Evolutionary conservation across 2,329 filamentous ascomycete species (phyloP).

Genomic region (Metarhizium sp.): DNA sequence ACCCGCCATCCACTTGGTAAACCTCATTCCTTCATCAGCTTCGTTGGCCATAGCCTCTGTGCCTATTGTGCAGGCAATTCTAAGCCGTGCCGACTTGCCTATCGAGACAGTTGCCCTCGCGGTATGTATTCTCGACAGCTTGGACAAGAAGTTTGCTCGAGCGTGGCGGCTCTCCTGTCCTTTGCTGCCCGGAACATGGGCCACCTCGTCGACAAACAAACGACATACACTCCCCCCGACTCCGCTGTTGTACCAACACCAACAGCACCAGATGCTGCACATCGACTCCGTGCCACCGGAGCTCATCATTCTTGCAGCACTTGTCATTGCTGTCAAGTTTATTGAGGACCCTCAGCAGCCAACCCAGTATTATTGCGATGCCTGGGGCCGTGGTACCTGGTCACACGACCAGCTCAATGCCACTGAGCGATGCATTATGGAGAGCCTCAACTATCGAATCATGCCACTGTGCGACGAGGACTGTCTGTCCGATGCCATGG

Average conservation of each 20-base stretch:
- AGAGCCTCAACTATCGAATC: conserved; percentile 54
- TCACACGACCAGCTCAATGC: conserved; percentile 52
- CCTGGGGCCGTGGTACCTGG: conserved; percentile 49
- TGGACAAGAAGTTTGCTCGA: conserved; percentile 52
- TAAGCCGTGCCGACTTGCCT: conserved; percentile 47
- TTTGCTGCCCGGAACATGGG: conserved; percentile 23
- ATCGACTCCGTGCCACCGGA: conserved; percentile 55
- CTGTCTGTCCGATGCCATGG: conserved; percentile 48
- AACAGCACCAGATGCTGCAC: conserved; percentile 46
- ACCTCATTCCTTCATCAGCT: conserved; percentile 54
- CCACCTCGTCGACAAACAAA: conserved; percentile 20
- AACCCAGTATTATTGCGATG: conserved; percentile 41
- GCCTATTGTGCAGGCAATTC: conserved; percentile 49
- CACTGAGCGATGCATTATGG: conserved; percentile 55
- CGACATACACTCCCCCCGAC: conserved; percentile 39
- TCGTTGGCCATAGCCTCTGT: conserved; percentile 51
- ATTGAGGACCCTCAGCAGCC: conserved; percentile 48
- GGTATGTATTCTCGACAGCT: conserved; percentile 57
- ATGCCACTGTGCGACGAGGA: conserved; percentile 48
- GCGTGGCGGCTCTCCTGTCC: conserved; percentile 53
- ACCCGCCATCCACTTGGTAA: conserved; percentile 56
- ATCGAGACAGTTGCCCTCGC: conserved; percentile 55
- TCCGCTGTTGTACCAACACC: conserved; percentile 20
- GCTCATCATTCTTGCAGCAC: conserved; percentile 51
- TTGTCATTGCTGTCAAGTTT: conserved; percentile 59